Conservation (phyloP, 2,329 filamentous ascomycete genomes). For the Zymoseptoria brevis region DNA sequence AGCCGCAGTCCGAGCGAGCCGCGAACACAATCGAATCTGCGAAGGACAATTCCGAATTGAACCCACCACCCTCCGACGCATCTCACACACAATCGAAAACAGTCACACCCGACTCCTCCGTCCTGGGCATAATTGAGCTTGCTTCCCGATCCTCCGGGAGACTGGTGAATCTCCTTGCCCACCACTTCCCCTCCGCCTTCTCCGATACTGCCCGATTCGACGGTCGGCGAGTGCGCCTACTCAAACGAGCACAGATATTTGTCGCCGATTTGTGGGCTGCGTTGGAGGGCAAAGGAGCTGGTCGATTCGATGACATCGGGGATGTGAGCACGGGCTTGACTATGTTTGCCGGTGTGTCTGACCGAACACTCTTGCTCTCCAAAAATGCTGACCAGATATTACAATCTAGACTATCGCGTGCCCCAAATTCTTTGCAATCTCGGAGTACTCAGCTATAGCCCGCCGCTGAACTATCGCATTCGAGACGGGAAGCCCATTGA, state of each 20-base stretch:
- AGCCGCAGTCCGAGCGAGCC: not conserved
- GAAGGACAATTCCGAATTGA: not conserved
- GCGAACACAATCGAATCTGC: not conserved
- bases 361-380: not conserved
- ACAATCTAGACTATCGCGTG: slow-evolving; percentile 69
- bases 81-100: not conserved
- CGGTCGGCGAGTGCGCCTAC: slow-evolving; percentile 65
- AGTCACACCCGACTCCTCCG: slow-evolving; percentile 38
- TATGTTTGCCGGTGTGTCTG: slow-evolving; percentile 69
- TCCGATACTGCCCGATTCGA: slow-evolving; percentile 72
- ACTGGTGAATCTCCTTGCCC: slow-evolving; percentile 77
- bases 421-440: slow-evolving; percentile 85
- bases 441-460: slow-evolving; percentile 77
- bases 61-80: not conserved
- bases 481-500: slow-evolving; percentile 56
- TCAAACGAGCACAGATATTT: slow-evolving; percentile 93
- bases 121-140: slow-evolving; percentile 63
- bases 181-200: slow-evolving; percentile 71
- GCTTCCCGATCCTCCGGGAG: slow-evolving; percentile 72
- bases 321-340: slow-evolving; percentile 58
- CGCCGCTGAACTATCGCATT: slow-evolving; percentile 65
- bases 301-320: slow-evolving; percentile 81
- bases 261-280: slow-evolving; percentile 96
- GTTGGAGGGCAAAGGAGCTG: slow-evolving; percentile 73
- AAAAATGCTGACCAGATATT: not conserved